Evolutionary conservation across 2,329 filamentous ascomycete species (phyloP), one percentile per base, ranked within the genome.

Genomic region (Apiospora marii): DNA sequence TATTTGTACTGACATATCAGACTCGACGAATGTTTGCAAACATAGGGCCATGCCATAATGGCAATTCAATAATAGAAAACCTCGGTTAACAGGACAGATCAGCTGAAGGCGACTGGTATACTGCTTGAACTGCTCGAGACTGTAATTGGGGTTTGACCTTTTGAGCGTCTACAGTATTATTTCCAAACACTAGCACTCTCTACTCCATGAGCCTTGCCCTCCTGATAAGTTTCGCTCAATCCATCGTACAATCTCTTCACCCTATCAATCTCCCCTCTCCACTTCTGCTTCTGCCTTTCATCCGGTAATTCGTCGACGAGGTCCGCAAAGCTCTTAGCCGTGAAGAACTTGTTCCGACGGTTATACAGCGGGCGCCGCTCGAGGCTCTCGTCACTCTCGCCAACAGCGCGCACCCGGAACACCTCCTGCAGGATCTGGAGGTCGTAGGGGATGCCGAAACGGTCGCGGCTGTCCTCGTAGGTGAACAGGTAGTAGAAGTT

Each of bases 401-500:
- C 49, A 24, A 10, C 58, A 0, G 79, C 83, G 3, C 79, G 81
- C 0, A 90, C 88, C 3, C 86, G 82, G 75, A 90, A 90, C 1
- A 90, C 88, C 72, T 86, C 81, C 77, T 88, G 81, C 67, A 90
- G 76, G 71, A 90, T 90, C 68, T 89, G 85, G 74, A 90, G 89
- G 73, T 90, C 88, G 77, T 89, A 85, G 2, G 88, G 88, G 71
- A 90, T 89, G 3, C 80, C 78, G 75, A 90, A 90, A 7, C 88
- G 76, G 74, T 90, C 87, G 51, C 88, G 81, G 70, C 85, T 89
- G 77, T 90, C 88, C 78, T 89, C 86, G 77, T 90, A 89, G 0
- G 88, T 89, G 79, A 90, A 90, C 68, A 90, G 80, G 76, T 89
- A 89, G 78, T 88, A 90, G 72, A 90, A 82, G 78, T 87, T 85